Evolutionary conservation across 2,329 filamentous ascomycete species (phyloP), one percentile per base, ranked within the genome.

Genomic region (Ascochyta koolunga): DNA sequence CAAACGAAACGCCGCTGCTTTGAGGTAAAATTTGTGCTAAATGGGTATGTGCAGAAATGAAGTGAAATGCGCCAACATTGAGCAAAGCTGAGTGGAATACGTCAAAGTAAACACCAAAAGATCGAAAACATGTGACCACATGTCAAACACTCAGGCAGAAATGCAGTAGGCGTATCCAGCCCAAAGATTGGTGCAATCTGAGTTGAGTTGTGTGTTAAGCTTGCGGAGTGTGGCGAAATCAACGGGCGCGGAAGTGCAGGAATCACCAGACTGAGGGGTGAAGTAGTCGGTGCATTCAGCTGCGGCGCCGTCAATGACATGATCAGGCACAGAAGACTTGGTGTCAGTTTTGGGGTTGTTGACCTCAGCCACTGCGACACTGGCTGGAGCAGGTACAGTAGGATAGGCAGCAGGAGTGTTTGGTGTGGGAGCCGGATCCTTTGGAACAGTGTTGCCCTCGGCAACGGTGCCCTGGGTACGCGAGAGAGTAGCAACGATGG

Each of bases 131-230:
- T 48, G 21, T 19, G 10, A 29, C 8, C 10, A 21, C 24, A 32
- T 40, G 11, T 7, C n/a, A 21, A 45, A 37, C 4, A 24, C 16
- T 46, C n/a, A 43, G 15, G 21, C 35, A 6, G 51, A 33, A 43
- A 71, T 62, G 55, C 75, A 78, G 61, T 77, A 75, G 35, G 61
- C 59, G 47, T 72, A 74, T 6, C 66, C 72, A 27, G 65, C 54
- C 73, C 72, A 75, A 18, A 77, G 61, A 58, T 77, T 77, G 35
- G 51, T 60, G 62, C 74, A 78, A 32, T 61, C 47, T 0, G 54
- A 46, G 45, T 72, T 59, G 7, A 78, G 48, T 21, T 62, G 38
- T 19, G 62, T 48, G 58, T 78, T 77, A 50, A 68, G 70, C 22
- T 43, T 18, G 24, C 44, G 54, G 32, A 78, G 65, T 15, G 62